These are phyloP conservation scores for Pseudocercospora cruenta DNA, from an alignment of 2,329 filamentous ascomycete species.

Conservation along the genomic window DNA sequence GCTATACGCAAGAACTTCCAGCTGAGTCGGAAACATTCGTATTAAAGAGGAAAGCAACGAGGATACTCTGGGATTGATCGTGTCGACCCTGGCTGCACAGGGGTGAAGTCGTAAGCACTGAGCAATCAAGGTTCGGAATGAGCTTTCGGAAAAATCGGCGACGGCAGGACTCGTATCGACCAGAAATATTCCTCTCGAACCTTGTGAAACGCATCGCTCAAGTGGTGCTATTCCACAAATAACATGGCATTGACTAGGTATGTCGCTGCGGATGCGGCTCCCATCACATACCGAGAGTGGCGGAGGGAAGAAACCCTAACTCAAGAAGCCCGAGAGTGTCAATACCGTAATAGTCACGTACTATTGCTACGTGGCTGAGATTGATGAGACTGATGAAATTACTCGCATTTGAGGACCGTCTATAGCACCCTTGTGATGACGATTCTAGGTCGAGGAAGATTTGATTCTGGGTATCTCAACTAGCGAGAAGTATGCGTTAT, in stretches of 20 bases:
- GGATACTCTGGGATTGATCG: not conserved
- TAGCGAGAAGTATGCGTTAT: not conserved
- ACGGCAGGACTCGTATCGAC: not conserved
- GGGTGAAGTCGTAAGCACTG: not conserved
- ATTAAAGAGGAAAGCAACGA: not conserved
- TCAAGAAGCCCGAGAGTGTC: too few relatives aligned
- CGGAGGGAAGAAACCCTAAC: too few relatives aligned
- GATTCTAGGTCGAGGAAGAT: too few relatives aligned
- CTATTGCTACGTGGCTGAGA: not conserved
- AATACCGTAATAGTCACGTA: not conserved
- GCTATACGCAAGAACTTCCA: too few relatives aligned
- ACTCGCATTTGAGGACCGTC: not conserved
- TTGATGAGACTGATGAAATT: not conserved
- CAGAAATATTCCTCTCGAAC: not conserved
- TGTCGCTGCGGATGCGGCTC: too few relatives aligned
- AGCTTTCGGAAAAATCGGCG: not conserved
- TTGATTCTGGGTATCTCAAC: conserved; percentile 3
- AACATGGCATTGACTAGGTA: too few relatives aligned
- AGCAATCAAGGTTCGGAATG: not conserved
- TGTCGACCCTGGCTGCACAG: not conserved
- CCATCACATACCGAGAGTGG: too few relatives aligned
- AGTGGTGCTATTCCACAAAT: too few relatives aligned
- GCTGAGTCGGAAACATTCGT: not conserved
- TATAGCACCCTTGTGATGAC: not conserved
- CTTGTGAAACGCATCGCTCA: not conserved